Conservation (phyloP, 2,329 filamentous ascomycete genomes). For the Penicillium sclerotiorum region DNA sequence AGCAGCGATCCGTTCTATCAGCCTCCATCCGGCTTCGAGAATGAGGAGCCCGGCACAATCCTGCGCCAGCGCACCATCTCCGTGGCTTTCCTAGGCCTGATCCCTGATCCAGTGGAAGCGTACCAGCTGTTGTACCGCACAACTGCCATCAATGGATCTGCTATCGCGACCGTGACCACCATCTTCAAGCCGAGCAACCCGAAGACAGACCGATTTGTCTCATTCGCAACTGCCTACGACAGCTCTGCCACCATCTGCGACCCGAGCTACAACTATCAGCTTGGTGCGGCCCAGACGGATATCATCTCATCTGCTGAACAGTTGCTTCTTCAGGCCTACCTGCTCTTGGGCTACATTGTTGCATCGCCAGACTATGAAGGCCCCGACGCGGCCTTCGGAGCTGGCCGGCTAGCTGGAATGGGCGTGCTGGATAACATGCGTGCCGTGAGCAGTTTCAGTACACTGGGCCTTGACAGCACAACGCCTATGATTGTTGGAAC, state of each 20-base stretch:
- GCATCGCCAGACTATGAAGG: conserved; percentile 54
- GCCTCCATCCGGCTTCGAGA: conserved; percentile 28
- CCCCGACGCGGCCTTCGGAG: conserved; percentile 48
- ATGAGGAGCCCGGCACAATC: conserved; percentile 25
- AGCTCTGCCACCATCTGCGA: conserved; percentile 28
- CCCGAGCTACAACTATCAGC: conserved; percentile 33
- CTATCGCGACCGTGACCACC: conserved; percentile 45
- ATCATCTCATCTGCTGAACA: conserved; percentile 39
- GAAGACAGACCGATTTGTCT: conserved; percentile 39
- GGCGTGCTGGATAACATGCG: conserved; percentile 50
- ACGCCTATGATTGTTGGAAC: conserved; percentile 44
- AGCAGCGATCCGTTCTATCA: conserved; percentile 31
- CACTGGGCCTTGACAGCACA: conserved; percentile 17
- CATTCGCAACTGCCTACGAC: conserved; percentile 46
- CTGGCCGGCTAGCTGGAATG: conserved; percentile 48
- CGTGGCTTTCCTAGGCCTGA: conserved; percentile 24
- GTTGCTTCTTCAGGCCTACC: conserved; percentile 37
- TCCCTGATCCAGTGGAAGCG: conserved; percentile 26
- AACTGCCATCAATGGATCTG: conserved; percentile 39
- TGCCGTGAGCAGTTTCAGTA: conserved; percentile 38
- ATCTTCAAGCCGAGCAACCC: conserved; percentile 38
- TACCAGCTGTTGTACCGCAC: conserved; percentile 48
- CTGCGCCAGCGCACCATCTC: conserved; percentile 24
- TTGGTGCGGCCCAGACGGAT: conserved; percentile 36
- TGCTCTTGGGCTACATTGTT: conserved; percentile 52